These are phyloP conservation scores for Zopfia rhizophila DNA, from an alignment of 2,329 filamentous ascomycete genomes.

Conservation along the genomic window DNA sequence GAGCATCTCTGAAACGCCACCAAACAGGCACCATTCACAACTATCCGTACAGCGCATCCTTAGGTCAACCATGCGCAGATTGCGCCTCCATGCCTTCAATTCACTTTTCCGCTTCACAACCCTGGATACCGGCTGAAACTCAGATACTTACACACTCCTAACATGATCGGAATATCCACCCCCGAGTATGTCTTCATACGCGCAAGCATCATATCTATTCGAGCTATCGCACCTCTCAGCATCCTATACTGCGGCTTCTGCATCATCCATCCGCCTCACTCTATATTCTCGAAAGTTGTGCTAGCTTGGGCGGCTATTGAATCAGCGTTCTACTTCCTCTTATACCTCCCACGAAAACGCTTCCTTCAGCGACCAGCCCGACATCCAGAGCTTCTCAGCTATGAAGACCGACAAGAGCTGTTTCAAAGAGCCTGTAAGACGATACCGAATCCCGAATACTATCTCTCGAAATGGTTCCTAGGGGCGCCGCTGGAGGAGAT, in stretches of 20 bases:
- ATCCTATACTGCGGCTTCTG: conserved; percentile 56
- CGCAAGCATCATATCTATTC: conserved; percentile 59
- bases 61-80: too few relatives aligned
- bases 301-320: conserved; percentile 62
- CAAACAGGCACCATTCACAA: too few relatives aligned
- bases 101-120: too few relatives aligned
- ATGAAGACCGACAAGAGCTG: conserved; percentile 62
- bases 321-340: conserved; percentile 63
- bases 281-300: conserved; percentile 42
- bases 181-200: conserved; percentile 59
- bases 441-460: conserved; percentile 65
- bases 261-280: conserved; percentile 48
- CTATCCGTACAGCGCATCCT: too few relatives aligned
- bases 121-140: too few relatives aligned
- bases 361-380: conserved; percentile 63
- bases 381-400: conserved; percentile 60
- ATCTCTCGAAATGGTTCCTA: conserved; percentile 74
- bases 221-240: conserved; percentile 61
- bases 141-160: too few relatives aligned
- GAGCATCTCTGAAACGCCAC: too few relatives aligned
- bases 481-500: conserved; percentile 68
- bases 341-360: conserved; percentile 64
- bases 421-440: conserved; percentile 67
- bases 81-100: too few relatives aligned
- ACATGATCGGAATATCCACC: conserved; percentile 54